Base-by-base conservation (phyloP, 225 moss, liverwort and hornwort species). In the Straminergon stramineum region DNA sequence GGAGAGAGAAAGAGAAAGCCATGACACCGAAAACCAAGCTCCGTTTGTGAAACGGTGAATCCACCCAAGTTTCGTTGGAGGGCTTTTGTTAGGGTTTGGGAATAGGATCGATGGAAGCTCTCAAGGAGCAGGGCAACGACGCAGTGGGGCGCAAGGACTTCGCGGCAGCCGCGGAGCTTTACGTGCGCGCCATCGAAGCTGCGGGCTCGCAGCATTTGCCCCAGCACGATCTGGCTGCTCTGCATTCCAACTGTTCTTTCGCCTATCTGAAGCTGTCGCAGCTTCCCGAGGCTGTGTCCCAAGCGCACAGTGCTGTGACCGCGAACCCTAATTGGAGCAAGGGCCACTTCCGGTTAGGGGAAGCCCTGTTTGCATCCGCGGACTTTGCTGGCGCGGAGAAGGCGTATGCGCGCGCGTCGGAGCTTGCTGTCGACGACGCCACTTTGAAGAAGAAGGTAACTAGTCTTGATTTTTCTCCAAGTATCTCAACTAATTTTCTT, bases 41-140 rank as follows among this genome's bases (percentile, higher is more conserved):
- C 65, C 5, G 35, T 8, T n/a, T n/a, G n/a, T n/a, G n/a, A n/a
- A n/a, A n/a, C n/a, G n/a, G n/a, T n/a, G n/a, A n/a, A n/a, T n/a
- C n/a, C n/a, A n/a, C n/a, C n/a, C n/a, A n/a, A n/a, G n/a, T n/a
- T n/a, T 30, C 51, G 62, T 51, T 11, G 51, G n/a, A 58, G 87
- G 82, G 82, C 35, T 82, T 75, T 53, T 43, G 84, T 48, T 87
- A 90, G 90, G 92, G 88, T 90, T 90, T 70, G 55, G 82, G 81
- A n/a, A 37, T 57, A 28, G 75, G 19, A 70, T 85, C 71, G 87
- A 97, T 97, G 95, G 97, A 99, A 71, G 92, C 92, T 48, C 94
- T 99, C 79, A 97, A 97, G 93, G 95, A 94, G 89, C 95, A 96
- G 85, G 99, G 99, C 93, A 97, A 97, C 87, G 95, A 96, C 84